These are phyloP conservation scores for Aspergillus nomiae DNA, from an alignment of 2,329 filamentous ascomycete species.

Conservation along the genomic window DNA sequence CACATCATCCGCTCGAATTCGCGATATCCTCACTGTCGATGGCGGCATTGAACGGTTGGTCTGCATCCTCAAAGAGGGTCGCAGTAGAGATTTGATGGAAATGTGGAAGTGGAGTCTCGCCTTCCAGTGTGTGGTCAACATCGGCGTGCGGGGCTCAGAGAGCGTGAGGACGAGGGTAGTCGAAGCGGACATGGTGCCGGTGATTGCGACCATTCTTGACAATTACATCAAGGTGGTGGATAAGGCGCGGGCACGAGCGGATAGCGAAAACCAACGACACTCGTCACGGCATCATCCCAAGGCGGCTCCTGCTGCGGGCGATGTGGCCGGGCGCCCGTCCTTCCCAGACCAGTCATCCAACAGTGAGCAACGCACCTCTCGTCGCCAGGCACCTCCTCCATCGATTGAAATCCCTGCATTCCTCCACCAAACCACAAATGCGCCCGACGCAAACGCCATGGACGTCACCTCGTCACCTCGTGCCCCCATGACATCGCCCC, in stretches of 20 bases:
- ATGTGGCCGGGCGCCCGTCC: slow-evolving; percentile 33
- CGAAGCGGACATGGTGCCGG: slow-evolving; percentile 98
- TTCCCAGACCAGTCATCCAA: slow-evolving; percentile 56
- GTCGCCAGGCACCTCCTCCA: slow-evolving; percentile 80
- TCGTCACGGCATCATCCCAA: slow-evolving; percentile 35
- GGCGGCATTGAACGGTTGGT: slow-evolving; percentile 95
- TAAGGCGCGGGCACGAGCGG: slow-evolving; percentile 82
- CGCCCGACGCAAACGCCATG: slow-evolving; percentile 54
- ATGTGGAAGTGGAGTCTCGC: slow-evolving; percentile 99
- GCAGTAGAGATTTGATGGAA: slow-evolving; percentile 98
- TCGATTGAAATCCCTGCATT: slow-evolving; percentile 75
- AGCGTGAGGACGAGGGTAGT: slow-evolving; percentile 91
- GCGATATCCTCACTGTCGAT: slow-evolving; percentile 97
- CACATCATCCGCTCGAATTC: slow-evolving; percentile 93
- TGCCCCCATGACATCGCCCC: slow-evolving; percentile 69
- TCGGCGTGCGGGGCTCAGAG: slow-evolving; percentile 94
- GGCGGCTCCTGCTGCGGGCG: slow-evolving; percentile 29
- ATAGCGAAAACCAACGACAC: slow-evolving; percentile 69
- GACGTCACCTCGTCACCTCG: slow-evolving; percentile 66
- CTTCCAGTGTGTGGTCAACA: slow-evolving; percentile 98
- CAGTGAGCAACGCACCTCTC: slow-evolving; percentile 59
- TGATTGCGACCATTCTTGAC: slow-evolving; percentile 96
- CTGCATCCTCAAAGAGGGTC: slow-evolving; percentile 95
- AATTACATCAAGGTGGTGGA: slow-evolving; percentile 98
- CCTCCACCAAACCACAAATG: slow-evolving; percentile 52